A percentile compares a stretch with the other conserved stretches of the same genome.
Evolutionary conservation across 139 green algal genomes (phyloP).

Genomic region (Gonium pectorale): DNA sequence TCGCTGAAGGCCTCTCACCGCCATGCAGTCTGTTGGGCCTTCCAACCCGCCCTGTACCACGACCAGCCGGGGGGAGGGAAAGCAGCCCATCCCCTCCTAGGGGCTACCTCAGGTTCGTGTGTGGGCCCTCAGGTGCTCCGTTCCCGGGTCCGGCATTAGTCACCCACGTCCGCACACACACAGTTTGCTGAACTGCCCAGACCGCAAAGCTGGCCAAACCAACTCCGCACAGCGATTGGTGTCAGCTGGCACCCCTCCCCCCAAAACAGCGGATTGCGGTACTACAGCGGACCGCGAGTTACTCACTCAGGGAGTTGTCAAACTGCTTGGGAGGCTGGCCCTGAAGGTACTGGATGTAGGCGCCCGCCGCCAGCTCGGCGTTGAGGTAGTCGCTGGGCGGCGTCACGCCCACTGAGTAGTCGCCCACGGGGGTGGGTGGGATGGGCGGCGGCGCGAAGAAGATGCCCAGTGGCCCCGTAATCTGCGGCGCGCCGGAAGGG

Average conservation of each 20-base stretch:
- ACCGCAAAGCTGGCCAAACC: no score
- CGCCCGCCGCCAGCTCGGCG: background rate
- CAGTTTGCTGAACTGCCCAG: no score
- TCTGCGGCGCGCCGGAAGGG: background rate
- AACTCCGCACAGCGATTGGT: background rate
- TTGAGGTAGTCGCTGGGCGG: background rate
- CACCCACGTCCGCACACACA: no score
- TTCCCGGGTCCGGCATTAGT: no score
- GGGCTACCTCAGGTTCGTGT: no score
- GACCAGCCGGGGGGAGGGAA: no score
- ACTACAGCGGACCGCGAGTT: background rate
- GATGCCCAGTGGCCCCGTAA: background rate
- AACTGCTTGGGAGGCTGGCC: background rate
- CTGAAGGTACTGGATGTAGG: background rate
- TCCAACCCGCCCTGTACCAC: no score
- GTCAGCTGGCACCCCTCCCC: background rate
- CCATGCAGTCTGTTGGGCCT: no score
- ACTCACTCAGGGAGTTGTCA: background rate
- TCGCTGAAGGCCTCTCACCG: no score
- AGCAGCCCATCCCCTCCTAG: no score
- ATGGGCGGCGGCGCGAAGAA: background rate
- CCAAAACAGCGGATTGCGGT: background rate
- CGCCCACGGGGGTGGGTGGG: background rate
- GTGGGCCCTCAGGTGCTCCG: no score
- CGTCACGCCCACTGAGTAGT: background rate